Percentiles rank a stretch among this genome's conserved stretches.
Conservation (phyloP, 1,139 yeast genomes). For the Suhomyces taliae region DNA sequence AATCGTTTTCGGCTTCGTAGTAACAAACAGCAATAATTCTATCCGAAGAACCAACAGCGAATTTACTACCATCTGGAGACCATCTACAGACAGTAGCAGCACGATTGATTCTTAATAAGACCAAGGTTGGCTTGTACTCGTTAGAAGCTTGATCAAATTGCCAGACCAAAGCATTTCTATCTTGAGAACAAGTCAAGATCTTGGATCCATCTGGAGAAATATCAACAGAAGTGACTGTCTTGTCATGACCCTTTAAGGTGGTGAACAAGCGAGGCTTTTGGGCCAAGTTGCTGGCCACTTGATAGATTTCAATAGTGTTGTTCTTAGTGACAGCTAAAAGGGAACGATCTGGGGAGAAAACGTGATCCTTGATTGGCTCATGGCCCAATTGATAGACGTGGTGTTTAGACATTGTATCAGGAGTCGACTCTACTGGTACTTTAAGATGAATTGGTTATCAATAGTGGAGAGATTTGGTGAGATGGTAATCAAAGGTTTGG, state of each 20-base stretch:
- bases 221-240: conserved; percentile 92
- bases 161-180: conserved; percentile 97
- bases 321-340: conserved; percentile 81
- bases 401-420: conserved; percentile 32
- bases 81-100: conserved; percentile 93
- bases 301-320: conserved; percentile 72
- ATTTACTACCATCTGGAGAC: conserved; percentile 91
- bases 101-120: conserved; percentile 84
- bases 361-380: conserved; percentile 87
- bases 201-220: conserved; percentile 78
- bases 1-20: conserved; percentile 92
- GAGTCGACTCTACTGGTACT: conserved; percentile 38
- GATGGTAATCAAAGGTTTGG: background rate
- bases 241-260: conserved; percentile 81
- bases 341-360: conserved; percentile 69
- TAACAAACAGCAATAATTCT: conserved; percentile 93
- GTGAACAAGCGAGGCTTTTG: conserved; percentile 55
- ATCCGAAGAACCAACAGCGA: conserved; percentile 97
- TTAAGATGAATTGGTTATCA: too few relatives aligned
- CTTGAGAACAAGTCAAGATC: conserved; percentile 96
- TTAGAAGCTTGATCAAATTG: conserved; percentile 55
- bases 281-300: conserved; percentile 34
- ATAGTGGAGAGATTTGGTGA: background rate
- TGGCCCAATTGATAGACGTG: conserved; percentile 68
- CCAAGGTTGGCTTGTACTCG: conserved; percentile 81